Conservation (phyloP, 208 protist genomes). For the Crithidia fasciculata region DNA sequence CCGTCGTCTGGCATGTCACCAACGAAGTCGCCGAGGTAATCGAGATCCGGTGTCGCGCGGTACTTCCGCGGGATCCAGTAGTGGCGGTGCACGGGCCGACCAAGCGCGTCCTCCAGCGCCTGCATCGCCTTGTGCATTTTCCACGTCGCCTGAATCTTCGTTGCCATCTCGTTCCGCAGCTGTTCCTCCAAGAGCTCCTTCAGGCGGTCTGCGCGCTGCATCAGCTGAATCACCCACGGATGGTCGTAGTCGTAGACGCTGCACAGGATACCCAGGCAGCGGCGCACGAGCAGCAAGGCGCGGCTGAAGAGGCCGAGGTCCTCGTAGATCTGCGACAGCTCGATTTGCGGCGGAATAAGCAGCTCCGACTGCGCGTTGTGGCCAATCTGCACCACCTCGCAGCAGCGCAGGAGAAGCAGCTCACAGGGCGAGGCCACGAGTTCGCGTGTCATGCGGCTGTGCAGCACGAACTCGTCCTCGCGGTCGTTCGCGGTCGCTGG, state of each 20-base stretch:
- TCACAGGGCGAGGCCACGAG: conserved; percentile 84
- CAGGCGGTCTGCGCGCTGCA: conserved; percentile 58
- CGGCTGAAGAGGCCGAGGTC: conserved; percentile 78
- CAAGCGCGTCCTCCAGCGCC: conserved; percentile 60
- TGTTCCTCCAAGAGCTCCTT: conserved; percentile 47
- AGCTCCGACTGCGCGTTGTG: conserved; percentile 85
- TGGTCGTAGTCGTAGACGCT: conserved; percentile 90
- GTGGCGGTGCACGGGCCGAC: conserved; percentile 70
- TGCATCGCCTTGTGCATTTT: conserved; percentile 81
- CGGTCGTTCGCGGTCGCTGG: conserved; percentile 26
- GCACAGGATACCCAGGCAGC: conserved; percentile 84
- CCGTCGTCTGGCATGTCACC: conserved; percentile 22
- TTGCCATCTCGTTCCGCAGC: conserved; percentile 59
- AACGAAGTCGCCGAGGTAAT: conserved; percentile 62
- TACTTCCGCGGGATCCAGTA: conserved; percentile 59
- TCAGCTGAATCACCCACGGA: conserved; percentile 79
- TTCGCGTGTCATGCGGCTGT: conserved; percentile 82
- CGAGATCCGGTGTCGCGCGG: conserved; percentile 40
- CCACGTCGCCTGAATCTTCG: conserved; percentile 85
- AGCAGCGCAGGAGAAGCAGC: conserved; percentile 83
- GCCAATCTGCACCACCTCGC: conserved; percentile 84
- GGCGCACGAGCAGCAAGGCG: conserved; percentile 77
- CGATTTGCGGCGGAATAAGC: conserved; percentile 77
- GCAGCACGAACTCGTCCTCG: conserved; percentile 83
- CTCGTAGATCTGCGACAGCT: conserved; percentile 86